These are phyloP conservation scores for Avena sativa DNA, from an alignment of 176 grass and related monocot genomes.

Conservation along the genomic window DNA sequence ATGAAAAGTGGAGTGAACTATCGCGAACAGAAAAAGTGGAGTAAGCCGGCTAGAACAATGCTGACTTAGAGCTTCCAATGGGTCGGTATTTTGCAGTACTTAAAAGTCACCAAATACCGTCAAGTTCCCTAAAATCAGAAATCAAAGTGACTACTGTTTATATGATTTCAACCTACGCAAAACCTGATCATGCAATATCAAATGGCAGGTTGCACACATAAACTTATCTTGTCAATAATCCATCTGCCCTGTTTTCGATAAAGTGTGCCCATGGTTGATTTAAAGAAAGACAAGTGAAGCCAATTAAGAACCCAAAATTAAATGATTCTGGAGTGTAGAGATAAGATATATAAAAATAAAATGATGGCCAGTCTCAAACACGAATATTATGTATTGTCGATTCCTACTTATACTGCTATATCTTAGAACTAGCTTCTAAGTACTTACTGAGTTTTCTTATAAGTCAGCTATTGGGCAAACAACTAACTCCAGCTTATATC, in stretches of 20 bases:
- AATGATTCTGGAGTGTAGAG: not conserved
- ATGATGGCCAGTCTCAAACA: not conserved
- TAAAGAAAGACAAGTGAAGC: not conserved
- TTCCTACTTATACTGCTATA: not conserved
- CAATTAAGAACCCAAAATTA: constrained; percentile 1
- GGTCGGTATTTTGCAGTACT: not conserved
- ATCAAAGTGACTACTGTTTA: not conserved
- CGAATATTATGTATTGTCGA: not conserved
- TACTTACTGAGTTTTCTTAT: not conserved
- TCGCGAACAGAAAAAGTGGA: not conserved
- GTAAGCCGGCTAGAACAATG: not conserved
- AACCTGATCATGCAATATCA: not conserved
- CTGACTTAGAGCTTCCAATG: not conserved
- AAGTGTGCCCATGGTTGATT: not conserved
- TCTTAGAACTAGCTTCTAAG: not conserved
- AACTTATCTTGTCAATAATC: not conserved
- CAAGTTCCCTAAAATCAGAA: not conserved
- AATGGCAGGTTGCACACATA: not conserved
- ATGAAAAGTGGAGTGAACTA: not conserved
- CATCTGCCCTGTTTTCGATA: not conserved
- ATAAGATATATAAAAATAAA: not conserved
- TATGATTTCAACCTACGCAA: not conserved
- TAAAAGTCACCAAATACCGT: not conserved
- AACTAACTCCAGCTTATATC: constrained; percentile 11
- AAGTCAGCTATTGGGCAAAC: not conserved